Evolutionary conservation across 768 basidiomycete genomes (phyloP), one percentile per base, ranked within the genome.

Genomic region (Serpula lacrymans): DNA sequence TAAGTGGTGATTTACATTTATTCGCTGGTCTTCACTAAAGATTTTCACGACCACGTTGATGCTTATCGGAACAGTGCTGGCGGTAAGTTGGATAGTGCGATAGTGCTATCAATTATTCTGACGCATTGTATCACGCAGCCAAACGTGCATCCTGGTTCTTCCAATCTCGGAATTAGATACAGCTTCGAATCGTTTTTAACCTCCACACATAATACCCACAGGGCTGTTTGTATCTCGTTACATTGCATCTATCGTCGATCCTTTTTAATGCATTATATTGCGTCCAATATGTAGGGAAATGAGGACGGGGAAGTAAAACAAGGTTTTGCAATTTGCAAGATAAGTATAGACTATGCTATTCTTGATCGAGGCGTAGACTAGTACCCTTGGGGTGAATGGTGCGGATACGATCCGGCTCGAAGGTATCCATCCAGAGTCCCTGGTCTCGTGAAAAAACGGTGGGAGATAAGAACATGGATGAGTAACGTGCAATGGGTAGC

Each of bases 121-220:
- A 33, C 37, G 38, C 17, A 28, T 45, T 28, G 36, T 43, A 45
- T 32, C 50, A 57, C 52, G 27, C 64, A 88, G 88, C 86, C 50
- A 92, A 92, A 70, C 87, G 89, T 47, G 87, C 89, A 38, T 92
- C 89, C 43, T 92, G 89, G 89, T 92, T 92, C 68, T 92, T 92
- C 74, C 86, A 84, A 62, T 82, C 86, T 50, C 82, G 85, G 60
- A 55, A 54, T 47, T 66, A 55, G 54, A 49, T 27, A 25, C 31
- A 12, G 25, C 30, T 32, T 26, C 22, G 32, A 38, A 41, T 33
- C 26, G 33, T 42, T 46, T 41, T 49, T 39, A 28, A 25, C 21
- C 42, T 28, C n/a, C 41, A 41, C 51, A 36, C 45, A 38, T 42
- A 50, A 41, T 44, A 34, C 16, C 37, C 21, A 36, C 35, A n/a